Evolutionary conservation across 257 asterid species (phyloP).

Genomic region (Lantana camara): DNA sequence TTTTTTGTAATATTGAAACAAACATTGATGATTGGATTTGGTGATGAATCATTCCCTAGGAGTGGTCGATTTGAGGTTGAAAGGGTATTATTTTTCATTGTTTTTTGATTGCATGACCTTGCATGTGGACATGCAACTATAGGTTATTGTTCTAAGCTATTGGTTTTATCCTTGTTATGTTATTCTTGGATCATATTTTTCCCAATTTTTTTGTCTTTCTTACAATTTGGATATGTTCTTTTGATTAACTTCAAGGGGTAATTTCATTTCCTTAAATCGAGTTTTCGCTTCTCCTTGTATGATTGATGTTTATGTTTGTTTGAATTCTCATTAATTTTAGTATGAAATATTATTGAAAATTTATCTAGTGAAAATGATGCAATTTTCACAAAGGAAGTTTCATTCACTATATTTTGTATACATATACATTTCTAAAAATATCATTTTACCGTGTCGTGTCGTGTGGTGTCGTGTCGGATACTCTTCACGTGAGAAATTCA

Average conservation of each 20-base stretch:
- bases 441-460: too few species aligned
- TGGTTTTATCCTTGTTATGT: constrained; percentile 10
- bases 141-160: not conserved
- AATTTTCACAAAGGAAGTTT: too few species aligned
- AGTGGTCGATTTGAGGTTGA: constrained; percentile 8
- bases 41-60: constrained; percentile 13
- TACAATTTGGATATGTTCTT: too few species aligned
- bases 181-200: not conserved
- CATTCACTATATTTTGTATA: too few species aligned
- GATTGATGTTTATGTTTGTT: not conserved
- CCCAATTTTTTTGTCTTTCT: too few species aligned
- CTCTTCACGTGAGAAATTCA: too few species aligned
- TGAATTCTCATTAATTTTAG: not conserved
- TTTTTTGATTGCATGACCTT: constrained; percentile 17
- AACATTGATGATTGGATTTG: not conserved
- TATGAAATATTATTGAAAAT: too few species aligned
- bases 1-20: constrained; percentile 2
- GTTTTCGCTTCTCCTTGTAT: not conserved
- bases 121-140: not conserved
- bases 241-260: constrained; percentile 3
- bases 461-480: too few species aligned
- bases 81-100: not conserved
- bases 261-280: not conserved
- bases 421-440: too few species aligned
- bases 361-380: too few species aligned